Evolutionary conservation across 1,284 basidiomycete genomes (phyloP).

Genomic region (Leccinum fallax): DNA sequence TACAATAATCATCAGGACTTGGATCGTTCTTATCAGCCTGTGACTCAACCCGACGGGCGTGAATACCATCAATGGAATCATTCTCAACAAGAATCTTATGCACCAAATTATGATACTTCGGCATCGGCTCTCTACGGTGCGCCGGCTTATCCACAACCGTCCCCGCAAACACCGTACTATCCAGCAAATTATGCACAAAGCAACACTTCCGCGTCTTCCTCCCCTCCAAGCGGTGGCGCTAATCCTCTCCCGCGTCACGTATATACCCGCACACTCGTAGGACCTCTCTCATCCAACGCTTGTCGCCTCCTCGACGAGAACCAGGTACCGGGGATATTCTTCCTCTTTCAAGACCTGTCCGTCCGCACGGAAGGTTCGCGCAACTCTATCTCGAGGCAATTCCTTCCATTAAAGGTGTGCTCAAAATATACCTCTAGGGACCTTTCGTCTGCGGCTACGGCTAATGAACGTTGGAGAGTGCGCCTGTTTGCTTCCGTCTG

Average conservation of each 20-base stretch:
- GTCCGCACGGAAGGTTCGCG: conserved; percentile 78
- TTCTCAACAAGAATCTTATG: conserved; percentile 39
- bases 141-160: conserved; percentile 33
- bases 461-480: conserved; percentile 86
- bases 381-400: conserved; percentile 34
- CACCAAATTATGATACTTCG: conserved; percentile 26
- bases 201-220: conserved; percentile 34
- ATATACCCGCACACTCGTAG: conserved; percentile 86
- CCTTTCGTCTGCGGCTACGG: conserved; percentile 76
- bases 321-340: conserved; percentile 82
- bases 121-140: conserved; percentile 26
- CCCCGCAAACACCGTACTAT: conserved; percentile 34
- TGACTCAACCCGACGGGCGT: conserved; percentile 35
- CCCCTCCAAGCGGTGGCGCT: conserved; percentile 39
- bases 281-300: conserved; percentile 83
- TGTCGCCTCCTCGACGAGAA: conserved; percentile 82
- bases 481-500: conserved; percentile 39
- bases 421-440: conserved; percentile 46
- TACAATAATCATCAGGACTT: conserved; percentile 30
- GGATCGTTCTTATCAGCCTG: conserved; percentile 32
- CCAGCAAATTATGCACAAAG: conserved; percentile 32
- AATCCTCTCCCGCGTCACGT: conserved; percentile 58
- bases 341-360: conserved; percentile 86
- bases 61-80: conserved; percentile 35
- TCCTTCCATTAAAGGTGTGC: conserved; percentile 24